phyloP scores from a whole-genome alignment of 441 rosid species.

The Gossypium davidsonii region DNA sequence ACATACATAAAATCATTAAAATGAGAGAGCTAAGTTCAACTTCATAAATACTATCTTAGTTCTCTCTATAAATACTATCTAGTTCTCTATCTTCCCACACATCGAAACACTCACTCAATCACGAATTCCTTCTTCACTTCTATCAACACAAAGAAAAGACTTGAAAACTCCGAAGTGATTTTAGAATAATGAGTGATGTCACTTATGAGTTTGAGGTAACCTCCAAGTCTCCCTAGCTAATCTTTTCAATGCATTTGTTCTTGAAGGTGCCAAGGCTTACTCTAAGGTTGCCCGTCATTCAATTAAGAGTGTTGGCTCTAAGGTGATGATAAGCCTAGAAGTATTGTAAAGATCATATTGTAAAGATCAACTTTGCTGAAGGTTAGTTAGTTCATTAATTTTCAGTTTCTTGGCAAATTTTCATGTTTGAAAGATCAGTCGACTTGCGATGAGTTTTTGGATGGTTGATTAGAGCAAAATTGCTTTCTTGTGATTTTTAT shows the following conservation, averaged over 20 bases:
- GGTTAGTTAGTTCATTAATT: neutral
- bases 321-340: slow-evolving; percentile 23
- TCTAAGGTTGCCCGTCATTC: slow-evolving; percentile 20
- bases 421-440: no score
- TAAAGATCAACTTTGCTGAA: slow-evolving; percentile 18
- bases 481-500: no score
- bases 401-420: no score
- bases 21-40: neutral
- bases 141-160: neutral
- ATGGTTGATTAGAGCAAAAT: no score
- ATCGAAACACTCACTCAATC: neutral
- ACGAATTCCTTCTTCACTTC: neutral
- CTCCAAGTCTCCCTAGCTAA: neutral
- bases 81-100: neutral
- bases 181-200: neutral
- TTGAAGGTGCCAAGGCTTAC: no score
- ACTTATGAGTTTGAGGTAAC: neutral
- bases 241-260: slow-evolving; percentile 4
- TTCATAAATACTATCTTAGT: neutral
- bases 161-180: neutral
- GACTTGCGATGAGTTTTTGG: no score
- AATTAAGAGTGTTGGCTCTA: slow-evolving; percentile 15
- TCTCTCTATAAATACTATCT: neutral
- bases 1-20: no score
- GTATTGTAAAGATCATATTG: slow-evolving; percentile 15